A percentile compares a stretch with the other conserved stretches of the same genome.
Conservation (phyloP, 2,329 filamentous ascomycete species). For the Fusarium vanettenii region DNA sequence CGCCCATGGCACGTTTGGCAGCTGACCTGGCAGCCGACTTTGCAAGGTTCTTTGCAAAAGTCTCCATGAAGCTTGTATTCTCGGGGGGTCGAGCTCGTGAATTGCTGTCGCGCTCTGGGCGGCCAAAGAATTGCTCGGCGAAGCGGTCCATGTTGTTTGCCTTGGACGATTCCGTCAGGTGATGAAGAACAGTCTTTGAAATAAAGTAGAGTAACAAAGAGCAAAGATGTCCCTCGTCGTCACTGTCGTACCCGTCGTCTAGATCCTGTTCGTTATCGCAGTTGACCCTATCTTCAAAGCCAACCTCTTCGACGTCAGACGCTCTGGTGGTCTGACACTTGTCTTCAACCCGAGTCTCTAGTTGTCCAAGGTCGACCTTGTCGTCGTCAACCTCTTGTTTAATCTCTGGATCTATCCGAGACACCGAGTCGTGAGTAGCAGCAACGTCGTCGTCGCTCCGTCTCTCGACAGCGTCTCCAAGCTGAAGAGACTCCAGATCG, state of each 20-base stretch:
- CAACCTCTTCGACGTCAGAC: constrained; percentile 5
- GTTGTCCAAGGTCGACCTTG: neutral
- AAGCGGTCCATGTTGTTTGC: constrained; percentile 36
- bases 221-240: constrained; percentile 36
- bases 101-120: constrained; percentile 15
- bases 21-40: constrained; percentile 42
- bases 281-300: neutral
- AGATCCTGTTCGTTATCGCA: neutral
- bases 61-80: constrained; percentile 37
- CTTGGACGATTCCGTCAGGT: constrained; percentile 10
- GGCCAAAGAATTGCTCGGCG: constrained; percentile 39
- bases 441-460: constrained; percentile 21
- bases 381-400: constrained; percentile 4
- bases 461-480: constrained; percentile 27
- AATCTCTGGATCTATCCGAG: constrained; percentile 6
- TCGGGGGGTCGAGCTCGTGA: constrained; percentile 23
- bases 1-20: constrained; percentile 37
- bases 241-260: constrained; percentile 25
- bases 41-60: constrained; percentile 38
- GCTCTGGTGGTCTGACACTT: neutral
- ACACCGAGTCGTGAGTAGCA: constrained; percentile 26
- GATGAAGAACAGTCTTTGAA: constrained; percentile 31
- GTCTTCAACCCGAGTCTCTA: constrained; percentile 6
- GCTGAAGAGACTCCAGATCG: constrained; percentile 27
- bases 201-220: constrained; percentile 37